Base-by-base conservation (phyloP, 371 early-diverging fungal species). In the Circinella minor region DNA sequence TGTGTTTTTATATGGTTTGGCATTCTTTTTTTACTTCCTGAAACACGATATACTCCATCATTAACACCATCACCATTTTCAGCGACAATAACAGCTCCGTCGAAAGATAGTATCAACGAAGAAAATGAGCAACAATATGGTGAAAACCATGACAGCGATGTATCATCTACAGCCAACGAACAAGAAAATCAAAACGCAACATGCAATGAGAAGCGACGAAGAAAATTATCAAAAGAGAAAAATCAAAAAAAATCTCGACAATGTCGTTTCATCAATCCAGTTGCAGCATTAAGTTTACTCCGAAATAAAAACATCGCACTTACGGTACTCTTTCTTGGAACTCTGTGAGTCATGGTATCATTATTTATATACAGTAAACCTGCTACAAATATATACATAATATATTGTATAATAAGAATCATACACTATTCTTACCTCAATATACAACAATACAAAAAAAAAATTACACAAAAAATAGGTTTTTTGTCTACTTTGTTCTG, bases 1-100 rank as follows among this genome's bases (percentile, higher is more conserved):
- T 69, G 72, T 1, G 61, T 71, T 43, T 59, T 54, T 15, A 54
- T 75, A 10, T 80, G 80, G 74, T 20, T 79, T 8, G 68, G 71
- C 3, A 71, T 83, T 14, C 39, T 83, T 6, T 71, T 83, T 62
- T 66, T 73, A 15, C 54, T 83, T 34, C 84, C 84, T n/a, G 84
- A 83, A 46, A 83, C 84, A 63, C 75, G 72, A 62, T 36, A 57
- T 37, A 46, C 14, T 15, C 57, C 0, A 2, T 27, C 27, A 27
- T 27, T 6, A 43, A 43, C 43, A 3, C 43, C 43, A 6, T 3
- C 43, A 43, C 43, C 43, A 1, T 43, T 11, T 11, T 43, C 43
- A 9, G 9, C 43, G 3, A 9, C 43, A 6, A 43, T 9, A 43
- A 43, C 43, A 43, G 3, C 11, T 1, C 27, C 0, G 43, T 43